These are phyloP conservation scores for Leccinum pachyderme DNA, from an alignment of 1,284 basidiomycete species.

Conservation along the genomic window DNA sequence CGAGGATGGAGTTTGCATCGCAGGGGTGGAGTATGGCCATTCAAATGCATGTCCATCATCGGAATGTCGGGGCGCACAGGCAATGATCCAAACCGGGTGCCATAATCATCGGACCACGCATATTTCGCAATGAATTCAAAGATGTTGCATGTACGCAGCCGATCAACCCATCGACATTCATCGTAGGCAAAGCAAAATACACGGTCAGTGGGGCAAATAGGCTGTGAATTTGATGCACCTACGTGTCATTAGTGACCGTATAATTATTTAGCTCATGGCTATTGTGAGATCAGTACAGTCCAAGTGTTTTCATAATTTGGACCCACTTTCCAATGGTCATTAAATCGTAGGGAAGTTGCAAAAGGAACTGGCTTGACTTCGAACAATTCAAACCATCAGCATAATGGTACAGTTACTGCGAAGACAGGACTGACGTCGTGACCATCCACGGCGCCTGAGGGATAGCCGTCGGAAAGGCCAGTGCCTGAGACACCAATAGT, in stretches of 20 bases:
- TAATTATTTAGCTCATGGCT: constrained; percentile 87
- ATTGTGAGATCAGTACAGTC: constrained; percentile 10
- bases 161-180: background rate
- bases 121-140: background rate
- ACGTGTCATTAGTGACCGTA: constrained; percentile 74
- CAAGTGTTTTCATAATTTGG: background rate
- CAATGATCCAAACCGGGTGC: background rate
- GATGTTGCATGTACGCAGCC: background rate
- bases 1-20: too few species aligned
- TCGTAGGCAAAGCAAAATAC: background rate
- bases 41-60: background rate
- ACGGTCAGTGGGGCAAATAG: constrained; percentile 8
- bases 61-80: background rate
- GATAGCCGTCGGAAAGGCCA: constrained; percentile 70
- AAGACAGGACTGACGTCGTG: constrained; percentile 49
- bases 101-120: constrained; percentile 5
- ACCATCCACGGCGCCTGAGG: constrained; percentile 68
- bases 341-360: constrained; percentile 77
- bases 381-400: constrained; percentile 1
- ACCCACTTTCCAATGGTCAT: constrained; percentile 80
- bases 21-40: background rate
- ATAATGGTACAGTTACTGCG: background rate
- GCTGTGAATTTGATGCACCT: constrained; percentile 19
- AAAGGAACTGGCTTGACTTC: constrained; percentile 70
- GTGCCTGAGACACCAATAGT: constrained; percentile 44